Conservation (phyloP, 2,329 filamentous ascomycete species). For the Blumeriella jaapii region DNA sequence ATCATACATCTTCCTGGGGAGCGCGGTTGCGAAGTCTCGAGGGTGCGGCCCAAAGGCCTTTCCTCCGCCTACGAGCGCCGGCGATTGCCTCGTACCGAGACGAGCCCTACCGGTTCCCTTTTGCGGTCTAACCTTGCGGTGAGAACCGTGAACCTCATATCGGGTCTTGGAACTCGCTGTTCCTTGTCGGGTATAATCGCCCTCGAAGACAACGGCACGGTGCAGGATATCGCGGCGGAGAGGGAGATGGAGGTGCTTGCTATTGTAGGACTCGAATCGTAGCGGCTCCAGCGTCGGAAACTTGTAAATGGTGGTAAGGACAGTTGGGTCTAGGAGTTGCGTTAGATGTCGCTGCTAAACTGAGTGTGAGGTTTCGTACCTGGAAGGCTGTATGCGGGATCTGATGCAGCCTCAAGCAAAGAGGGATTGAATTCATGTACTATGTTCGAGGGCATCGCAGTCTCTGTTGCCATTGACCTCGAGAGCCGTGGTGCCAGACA, state of each 20-base stretch:
- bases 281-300: slow-evolving; percentile 85
- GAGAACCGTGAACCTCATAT: slow-evolving; percentile 71
- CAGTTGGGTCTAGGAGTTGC: slow-evolving; percentile 40
- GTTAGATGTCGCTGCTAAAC: slow-evolving; percentile 7
- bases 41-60: slow-evolving; percentile 85
- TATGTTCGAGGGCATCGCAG: slow-evolving; percentile 23
- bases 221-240: slow-evolving; percentile 87
- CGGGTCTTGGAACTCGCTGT: slow-evolving; percentile 76
- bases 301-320: slow-evolving; percentile 75
- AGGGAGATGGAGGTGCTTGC: slow-evolving; percentile 76
- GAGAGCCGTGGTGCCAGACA: slow-evolving; percentile 30
- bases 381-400: slow-evolving; percentile 7
- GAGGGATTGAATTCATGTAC: slow-evolving; percentile 9
- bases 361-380: slow-evolving; percentile 5
- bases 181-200: slow-evolving; percentile 75
- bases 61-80: slow-evolving; percentile 73
- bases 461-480: slow-evolving; percentile 39
- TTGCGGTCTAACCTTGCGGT: slow-evolving; percentile 70
- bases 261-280: slow-evolving; percentile 64
- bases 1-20: slow-evolving; percentile 88
- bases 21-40: slow-evolving; percentile 73
- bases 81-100: slow-evolving; percentile 69
- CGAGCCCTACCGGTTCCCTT: slow-evolving; percentile 79
- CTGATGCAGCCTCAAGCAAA: slow-evolving; percentile 8
- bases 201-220: slow-evolving; percentile 84